Evolutionary conservation across 129 eudicot genomes (phyloP).

Genomic region (Helichrysum umbraculigerum): DNA sequence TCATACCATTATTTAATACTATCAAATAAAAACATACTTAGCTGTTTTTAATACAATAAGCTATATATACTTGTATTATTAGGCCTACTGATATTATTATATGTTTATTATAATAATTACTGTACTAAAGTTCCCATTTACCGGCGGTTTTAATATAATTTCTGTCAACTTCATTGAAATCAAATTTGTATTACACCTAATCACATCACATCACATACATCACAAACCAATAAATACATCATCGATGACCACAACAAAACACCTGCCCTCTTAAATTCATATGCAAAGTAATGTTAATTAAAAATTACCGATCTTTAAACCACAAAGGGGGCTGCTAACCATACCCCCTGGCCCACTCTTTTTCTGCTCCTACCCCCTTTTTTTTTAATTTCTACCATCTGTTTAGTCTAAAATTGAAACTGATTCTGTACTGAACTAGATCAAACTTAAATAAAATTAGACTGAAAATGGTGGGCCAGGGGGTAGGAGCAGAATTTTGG

Average conservation of each 20-base stretch:
- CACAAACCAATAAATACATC: not conserved
- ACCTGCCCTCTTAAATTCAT: not conserved
- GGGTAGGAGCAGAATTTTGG: no score
- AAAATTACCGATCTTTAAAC: not conserved
- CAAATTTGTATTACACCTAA: not conserved
- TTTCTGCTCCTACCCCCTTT: no score
- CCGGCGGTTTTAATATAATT: not conserved
- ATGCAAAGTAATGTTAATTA: not conserved
- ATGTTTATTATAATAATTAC: not conserved
- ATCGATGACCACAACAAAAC: not conserved
- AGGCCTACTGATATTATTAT: not conserved
- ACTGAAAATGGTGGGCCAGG: no score
- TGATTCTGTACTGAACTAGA: no score
- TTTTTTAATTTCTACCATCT: no score
- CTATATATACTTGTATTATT: no score
- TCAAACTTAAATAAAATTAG: no score
- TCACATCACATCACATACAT: not conserved
- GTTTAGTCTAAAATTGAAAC: no score
- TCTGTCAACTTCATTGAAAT: constrained; percentile 3
- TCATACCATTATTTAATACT: not conserved
- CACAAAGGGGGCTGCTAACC: no score
- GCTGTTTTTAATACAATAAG: not conserved
- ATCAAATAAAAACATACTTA: no score
- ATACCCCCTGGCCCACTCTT: no score
- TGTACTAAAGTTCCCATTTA: not conserved